Base-by-base conservation (phyloP, 257 asterid species). In the Craterostigma plantagineum region DNA sequence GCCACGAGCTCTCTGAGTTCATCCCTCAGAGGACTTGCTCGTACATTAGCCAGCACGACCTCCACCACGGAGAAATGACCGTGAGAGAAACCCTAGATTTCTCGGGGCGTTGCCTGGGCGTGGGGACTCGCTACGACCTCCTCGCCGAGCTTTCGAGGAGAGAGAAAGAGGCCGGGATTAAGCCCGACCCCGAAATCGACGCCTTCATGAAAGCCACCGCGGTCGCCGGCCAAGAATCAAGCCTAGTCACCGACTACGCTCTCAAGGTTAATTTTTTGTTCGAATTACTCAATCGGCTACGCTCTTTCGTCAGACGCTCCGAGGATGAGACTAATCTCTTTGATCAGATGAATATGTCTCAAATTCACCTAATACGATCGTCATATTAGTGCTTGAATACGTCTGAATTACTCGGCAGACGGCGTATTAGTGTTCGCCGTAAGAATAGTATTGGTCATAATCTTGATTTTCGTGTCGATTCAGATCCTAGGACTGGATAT, bases 61-160 rank as follows among this genome's bases (percentile, higher is more conserved):
- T 73, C 54, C 81, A 73, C 60, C 77, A 73, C 58, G 81, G 77
- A 18, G 81, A 72, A 57, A 72, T 72, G 81, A 72, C 81, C 7
- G 81, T 72, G 3, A 57, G 77, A 30, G 81, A 65, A 45, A 65
- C 72, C 33, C 43, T 68, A 23, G 62, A 73, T 39, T 68, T 69
- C 53, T 57, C 82, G 1, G 62, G 75, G 8, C 77, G 76, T 38
- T 65, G 75, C 58, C 59, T 73, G 10, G 82, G 82, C 15, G 77
- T 68, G 13, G 81, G 81, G 7, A 46, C 77, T 0, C 54, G 81
- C 33, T 69, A 65, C 10, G 74, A 73, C 16, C 68, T 73, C 5
- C 61, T 73, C 1, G 75, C 72, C 0, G 81, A 73, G 43, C 18
- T 73, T 23, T 69, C 81, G 0, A 69, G 82, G 54, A 45, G 82